phyloP scores from a whole-genome alignment of 768 basidiomycete genomes.

The Serendipita sp. region DNA sequence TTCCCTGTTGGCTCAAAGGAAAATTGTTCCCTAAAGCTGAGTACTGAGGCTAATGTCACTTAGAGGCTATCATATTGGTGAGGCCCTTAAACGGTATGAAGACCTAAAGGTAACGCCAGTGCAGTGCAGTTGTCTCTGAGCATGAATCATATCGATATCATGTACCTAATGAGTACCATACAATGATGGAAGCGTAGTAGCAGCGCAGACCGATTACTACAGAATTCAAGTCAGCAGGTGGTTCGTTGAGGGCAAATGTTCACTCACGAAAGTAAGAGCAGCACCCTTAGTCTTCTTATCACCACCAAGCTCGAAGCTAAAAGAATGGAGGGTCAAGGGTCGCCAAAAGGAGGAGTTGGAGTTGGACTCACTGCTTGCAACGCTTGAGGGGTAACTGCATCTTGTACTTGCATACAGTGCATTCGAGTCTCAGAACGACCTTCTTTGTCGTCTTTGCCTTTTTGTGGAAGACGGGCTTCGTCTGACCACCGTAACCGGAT shows the following conservation, averaged over 20 bases:
- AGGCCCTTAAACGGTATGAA: too few relatives aligned
- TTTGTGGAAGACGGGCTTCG: constrained; percentile 99
- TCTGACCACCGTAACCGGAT: constrained; percentile 99
- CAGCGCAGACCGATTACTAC: background rate
- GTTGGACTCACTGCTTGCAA: constrained; percentile 82
- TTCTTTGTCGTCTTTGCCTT: constrained; percentile 99
- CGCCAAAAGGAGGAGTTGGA: background rate
- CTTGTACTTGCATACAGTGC: constrained; percentile 97
- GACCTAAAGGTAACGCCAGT: too few relatives aligned
- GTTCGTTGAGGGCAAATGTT: background rate
- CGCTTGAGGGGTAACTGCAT: constrained; percentile 93
- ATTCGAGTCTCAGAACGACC: constrained; percentile 94
- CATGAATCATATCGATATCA: background rate
- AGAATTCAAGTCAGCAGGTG: background rate
- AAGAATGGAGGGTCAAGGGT: background rate
- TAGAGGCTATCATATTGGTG: too few relatives aligned
- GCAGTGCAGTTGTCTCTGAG: background rate
- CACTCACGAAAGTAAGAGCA: constrained; percentile 80
- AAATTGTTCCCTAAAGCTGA: too few relatives aligned
- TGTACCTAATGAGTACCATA: background rate
- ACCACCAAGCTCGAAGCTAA: constrained; percentile 95
- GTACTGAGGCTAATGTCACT: too few relatives aligned
- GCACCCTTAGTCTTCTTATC: constrained; percentile 99
- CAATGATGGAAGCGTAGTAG: background rate
- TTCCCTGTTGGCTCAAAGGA: too few relatives aligned